Percentiles rank a stretch among this genome's conserved stretches.
Conservation (phyloP, 2,329 filamentous ascomycete species). For the Fusarium denticulatum region DNA sequence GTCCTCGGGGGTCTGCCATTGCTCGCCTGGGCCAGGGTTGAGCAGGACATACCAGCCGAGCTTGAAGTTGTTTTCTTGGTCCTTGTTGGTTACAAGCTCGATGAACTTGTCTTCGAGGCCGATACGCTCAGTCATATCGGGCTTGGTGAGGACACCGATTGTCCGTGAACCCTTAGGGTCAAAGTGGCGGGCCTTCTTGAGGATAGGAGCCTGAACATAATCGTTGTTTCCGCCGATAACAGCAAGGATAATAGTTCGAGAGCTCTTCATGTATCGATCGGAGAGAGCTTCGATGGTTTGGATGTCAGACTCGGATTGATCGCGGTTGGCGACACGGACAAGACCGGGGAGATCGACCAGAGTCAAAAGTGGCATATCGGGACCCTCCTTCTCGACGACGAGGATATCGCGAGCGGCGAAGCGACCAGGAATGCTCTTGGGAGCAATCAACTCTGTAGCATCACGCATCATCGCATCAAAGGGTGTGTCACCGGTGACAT, state of each 20-base stretch:
- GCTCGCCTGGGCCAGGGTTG: conserved; percentile 59
- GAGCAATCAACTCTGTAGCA: conserved; percentile 62
- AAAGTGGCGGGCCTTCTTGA: conserved; percentile 61
- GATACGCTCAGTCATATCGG: conserved; percentile 63
- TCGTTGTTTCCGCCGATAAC: conserved; percentile 66
- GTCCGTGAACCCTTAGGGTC: conserved; percentile 60
- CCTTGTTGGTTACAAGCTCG: conserved; percentile 61
- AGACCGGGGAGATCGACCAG: conserved; percentile 71
- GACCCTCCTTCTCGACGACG: conserved; percentile 67
- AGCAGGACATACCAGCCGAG: conserved; percentile 63
- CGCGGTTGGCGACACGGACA: conserved; percentile 62
- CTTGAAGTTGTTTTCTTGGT: conserved; percentile 60
- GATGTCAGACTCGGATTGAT: conserved; percentile 64
- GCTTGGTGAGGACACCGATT: conserved; percentile 63
- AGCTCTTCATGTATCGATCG: conserved; percentile 65
- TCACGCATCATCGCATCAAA: conserved; percentile 63
- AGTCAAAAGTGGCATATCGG: conserved; percentile 67
- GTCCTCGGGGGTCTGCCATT: conserved; percentile 55
- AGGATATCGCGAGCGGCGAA: conserved; percentile 65
- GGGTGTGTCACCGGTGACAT: conserved; percentile 55
- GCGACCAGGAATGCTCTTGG: conserved; percentile 59
- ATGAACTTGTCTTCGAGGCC: conserved; percentile 65
- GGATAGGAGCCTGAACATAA: conserved; percentile 62
- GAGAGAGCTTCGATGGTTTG: conserved; percentile 62
- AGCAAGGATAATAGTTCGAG: conserved; percentile 64